phyloP scores from a whole-genome alignment of 331 rosid genomes.

The Phaseolus coccineus region DNA sequence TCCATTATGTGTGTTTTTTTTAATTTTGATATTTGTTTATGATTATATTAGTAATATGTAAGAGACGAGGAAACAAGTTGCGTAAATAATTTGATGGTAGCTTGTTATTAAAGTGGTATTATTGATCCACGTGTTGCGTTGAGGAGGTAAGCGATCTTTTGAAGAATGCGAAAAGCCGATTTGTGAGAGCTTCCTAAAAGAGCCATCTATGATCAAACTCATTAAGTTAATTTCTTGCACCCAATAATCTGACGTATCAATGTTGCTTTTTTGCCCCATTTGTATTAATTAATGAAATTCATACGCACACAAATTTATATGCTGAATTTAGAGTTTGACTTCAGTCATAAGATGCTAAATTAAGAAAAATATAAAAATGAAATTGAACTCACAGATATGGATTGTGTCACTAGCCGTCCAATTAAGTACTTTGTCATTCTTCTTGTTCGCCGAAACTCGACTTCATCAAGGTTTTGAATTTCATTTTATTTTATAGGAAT shows the following conservation, averaged over 20 bases:
- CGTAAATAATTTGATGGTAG: neutral
- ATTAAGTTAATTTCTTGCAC: neutral
- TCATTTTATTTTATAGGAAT: neutral
- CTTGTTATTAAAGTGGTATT: slow-evolving; percentile 29
- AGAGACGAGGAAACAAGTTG: slow-evolving; percentile 20
- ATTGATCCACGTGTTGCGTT: slow-evolving; percentile 42
- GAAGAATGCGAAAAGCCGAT: slow-evolving; percentile 51
- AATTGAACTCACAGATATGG: slow-evolving; percentile 8
- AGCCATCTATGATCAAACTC: slow-evolving; percentile 6
- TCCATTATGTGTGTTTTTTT: slow-evolving; percentile 17
- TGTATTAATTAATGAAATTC: neutral
- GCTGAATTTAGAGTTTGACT: neutral
- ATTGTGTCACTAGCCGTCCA: slow-evolving; percentile 41
- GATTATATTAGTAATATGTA: slow-evolving; percentile 4
- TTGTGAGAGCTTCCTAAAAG: slow-evolving; percentile 30
- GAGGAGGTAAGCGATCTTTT: slow-evolving; percentile 39
- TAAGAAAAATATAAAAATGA: neutral
- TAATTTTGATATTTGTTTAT: slow-evolving; percentile 4
- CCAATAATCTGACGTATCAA: slow-evolving; percentile 31
- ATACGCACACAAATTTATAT: too few relatives aligned
- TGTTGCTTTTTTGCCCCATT: neutral
- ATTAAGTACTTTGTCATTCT: slow-evolving; percentile 30
- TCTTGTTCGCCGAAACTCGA: neutral
- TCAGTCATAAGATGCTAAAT: slow-evolving; percentile 35
- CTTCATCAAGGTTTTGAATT: slow-evolving; percentile 9